These are phyloP conservation scores for Magnaporthales sp. DNA, from an alignment of 2,329 filamentous ascomycete genomes.

Conservation along the genomic window DNA sequence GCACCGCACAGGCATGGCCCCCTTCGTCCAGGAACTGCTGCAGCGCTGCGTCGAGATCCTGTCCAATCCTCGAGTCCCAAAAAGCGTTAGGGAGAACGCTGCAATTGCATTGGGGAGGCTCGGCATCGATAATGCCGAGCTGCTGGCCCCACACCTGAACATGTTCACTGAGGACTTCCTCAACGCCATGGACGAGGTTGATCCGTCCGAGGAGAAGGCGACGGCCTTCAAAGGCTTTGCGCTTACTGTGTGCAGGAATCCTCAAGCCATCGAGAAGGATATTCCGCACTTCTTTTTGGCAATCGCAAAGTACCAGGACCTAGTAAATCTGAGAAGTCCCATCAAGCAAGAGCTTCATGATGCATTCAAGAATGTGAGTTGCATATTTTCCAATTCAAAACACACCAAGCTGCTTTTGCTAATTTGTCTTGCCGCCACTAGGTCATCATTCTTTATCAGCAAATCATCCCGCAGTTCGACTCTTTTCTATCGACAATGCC, in stretches of 20 bases:
- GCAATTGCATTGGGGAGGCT: slow-evolving; percentile 86
- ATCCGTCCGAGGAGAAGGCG: slow-evolving; percentile 87
- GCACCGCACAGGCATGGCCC: slow-evolving; percentile 63
- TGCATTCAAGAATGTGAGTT: slow-evolving; percentile 67
- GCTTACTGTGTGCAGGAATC: slow-evolving; percentile 74
- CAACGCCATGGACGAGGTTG: slow-evolving; percentile 71
- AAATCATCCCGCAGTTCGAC: slow-evolving; percentile 50
- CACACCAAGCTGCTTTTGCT: neutral
- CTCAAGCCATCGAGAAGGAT: slow-evolving; percentile 82
- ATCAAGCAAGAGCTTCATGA: slow-evolving; percentile 58
- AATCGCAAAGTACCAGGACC: slow-evolving; percentile 68
- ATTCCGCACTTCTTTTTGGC: slow-evolving; percentile 74
- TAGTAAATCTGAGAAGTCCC: slow-evolving; percentile 48
- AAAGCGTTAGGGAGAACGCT: slow-evolving; percentile 85
- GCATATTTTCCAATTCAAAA: neutral
- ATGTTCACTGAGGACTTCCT: slow-evolving; percentile 80
- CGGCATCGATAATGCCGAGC: slow-evolving; percentile 67
- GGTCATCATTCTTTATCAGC: slow-evolving; percentile 46
- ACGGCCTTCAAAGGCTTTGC: slow-evolving; percentile 90
- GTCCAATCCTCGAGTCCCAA: slow-evolving; percentile 74
- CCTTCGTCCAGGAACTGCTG: slow-evolving; percentile 70
- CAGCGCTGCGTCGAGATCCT: slow-evolving; percentile 74
- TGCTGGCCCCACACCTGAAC: slow-evolving; percentile 69
- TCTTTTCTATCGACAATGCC: slow-evolving; percentile 44
- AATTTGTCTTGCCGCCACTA: slow-evolving; percentile 16